phyloP scores from a whole-genome alignment of 2,329 filamentous ascomycete genomes.

The Colletotrichum horii region DNA sequence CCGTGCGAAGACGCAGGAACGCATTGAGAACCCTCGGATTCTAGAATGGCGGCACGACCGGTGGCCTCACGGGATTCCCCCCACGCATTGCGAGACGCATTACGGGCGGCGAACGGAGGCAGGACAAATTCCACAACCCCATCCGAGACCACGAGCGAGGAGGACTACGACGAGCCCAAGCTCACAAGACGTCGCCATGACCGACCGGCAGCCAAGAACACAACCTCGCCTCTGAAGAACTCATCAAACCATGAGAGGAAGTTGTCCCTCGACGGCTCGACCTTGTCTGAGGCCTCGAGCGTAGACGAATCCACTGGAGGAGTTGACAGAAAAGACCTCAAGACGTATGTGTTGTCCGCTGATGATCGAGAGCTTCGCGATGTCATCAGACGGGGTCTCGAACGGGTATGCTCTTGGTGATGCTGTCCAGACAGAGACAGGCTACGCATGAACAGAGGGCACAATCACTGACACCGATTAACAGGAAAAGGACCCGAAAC shows the following conservation, averaged over 20 bases:
- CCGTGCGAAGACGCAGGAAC: neutral
- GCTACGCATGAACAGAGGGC: neutral
- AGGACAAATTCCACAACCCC: conserved; percentile 10
- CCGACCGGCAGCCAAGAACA: neutral
- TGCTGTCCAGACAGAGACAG: neutral
- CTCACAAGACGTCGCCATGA: neutral
- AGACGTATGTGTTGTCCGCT: conserved; percentile 29
- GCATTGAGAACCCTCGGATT: neutral
- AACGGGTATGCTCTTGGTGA: neutral
- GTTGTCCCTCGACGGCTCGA: conserved; percentile 10
- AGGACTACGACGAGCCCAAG: conserved; percentile 46
- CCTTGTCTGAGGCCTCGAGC: conserved; percentile 11
- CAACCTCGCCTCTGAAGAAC: neutral
- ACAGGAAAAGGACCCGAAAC: conserved; percentile 17
- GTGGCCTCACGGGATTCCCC: neutral
- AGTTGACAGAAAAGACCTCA: neutral
- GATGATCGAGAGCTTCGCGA: conserved; percentile 29
- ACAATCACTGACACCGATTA: neutral
- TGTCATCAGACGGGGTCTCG: conserved; percentile 13
- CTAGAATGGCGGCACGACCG: neutral
- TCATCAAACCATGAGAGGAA: neutral
- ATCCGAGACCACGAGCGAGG: conserved; percentile 49
- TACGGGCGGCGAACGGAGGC: conserved; percentile 11
- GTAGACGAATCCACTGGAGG: conserved; percentile 10
- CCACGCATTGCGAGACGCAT: conserved; percentile 26